Evolutionary conservation across 805 yeast species (phyloP).

Genomic region (Nakazawaea pomicola): DNA sequence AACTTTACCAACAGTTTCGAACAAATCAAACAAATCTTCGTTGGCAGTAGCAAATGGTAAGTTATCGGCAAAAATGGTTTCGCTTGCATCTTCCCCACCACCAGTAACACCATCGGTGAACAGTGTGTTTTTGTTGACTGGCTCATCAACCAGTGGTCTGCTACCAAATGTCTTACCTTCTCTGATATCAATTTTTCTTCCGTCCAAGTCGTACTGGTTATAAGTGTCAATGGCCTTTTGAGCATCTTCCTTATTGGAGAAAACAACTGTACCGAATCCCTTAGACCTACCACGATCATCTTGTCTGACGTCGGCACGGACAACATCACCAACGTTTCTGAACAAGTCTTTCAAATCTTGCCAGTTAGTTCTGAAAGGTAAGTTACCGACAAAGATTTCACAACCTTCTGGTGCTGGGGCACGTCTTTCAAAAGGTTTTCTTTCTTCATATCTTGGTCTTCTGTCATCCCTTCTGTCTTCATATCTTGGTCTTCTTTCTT

Average conservation of each 20-base stretch:
- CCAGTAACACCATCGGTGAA: conserved; percentile 67
- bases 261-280: conserved; percentile 83
- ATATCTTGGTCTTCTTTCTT: conserved; percentile 18
- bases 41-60: conserved; percentile 88
- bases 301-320: conserved; percentile 72
- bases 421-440: conserved; percentile 14
- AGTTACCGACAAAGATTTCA: conserved; percentile 74
- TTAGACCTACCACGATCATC: conserved; percentile 70
- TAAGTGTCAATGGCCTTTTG: conserved; percentile 62
- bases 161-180: conserved; percentile 46
- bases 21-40: conserved; percentile 78
- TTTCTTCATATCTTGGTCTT: conserved; percentile 13
- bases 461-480: conserved; percentile 16
- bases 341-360: conserved; percentile 82
- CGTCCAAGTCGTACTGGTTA: conserved; percentile 67
- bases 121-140: conserved; percentile 34
- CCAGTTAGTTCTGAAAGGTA: conserved; percentile 82
- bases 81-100: conserved; percentile 50
- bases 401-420: conserved; percentile 24
- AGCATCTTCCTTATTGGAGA: conserved; percentile 63
- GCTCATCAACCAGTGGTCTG: conserved; percentile 15
- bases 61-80: conserved; percentile 64
- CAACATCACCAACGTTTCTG: conserved; percentile 70
- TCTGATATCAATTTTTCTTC: conserved; percentile 76
- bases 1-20: conserved; percentile 78